Evolutionary conservation across 2,329 filamentous ascomycete species (phyloP), one percentile per base, ranked within the genome.

Genomic region (Neospermospora avenae): DNA sequence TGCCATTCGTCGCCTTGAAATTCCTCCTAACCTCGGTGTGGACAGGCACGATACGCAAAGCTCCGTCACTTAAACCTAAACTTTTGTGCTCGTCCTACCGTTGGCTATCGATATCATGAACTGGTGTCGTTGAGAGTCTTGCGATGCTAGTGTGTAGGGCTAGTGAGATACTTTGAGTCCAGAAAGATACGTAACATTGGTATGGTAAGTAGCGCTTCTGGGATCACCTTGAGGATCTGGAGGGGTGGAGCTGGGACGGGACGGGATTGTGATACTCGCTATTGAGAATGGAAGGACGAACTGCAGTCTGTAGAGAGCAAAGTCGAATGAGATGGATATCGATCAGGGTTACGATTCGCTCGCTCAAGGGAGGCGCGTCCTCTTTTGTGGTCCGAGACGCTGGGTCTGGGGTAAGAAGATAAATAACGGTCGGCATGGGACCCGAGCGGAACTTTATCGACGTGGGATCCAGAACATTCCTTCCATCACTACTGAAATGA

Each of bases 21-120:
- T 31, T 28, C 13, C 31, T 22, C 20, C 22, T 37, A 10, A 6
- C 5, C 28, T 31, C 28, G 6, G 28, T 31, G 28, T 39, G 49
- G 54, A 39, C 20, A 28, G 20, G 41, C 24, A 37, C 24, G 28
- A 48, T 24, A n/a, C 14, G 25, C n/a, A 48, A 45, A 28, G n/a
- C 14, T 25, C 25, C 37, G 31, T 46, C 41, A 35, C 20, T 24
- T 35, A 55, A 61, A 61, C 31, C 41, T 58, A 58, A 61, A 55
- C 59, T 58, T n/a, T 37, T 58, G 49, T 58, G 58, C 59, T 58
- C 41, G 48, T 61, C 51, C 49, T 58, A 44, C 48, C 49, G 59
- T 53, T 54, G 41, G 5, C 18, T 28, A 5, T 42, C 3, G 22
- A 24, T 41, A 16, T 28, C 35, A 13, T 20, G 34, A 39, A 41